A percentile compares a stretch with the other conserved stretches of the same genome.
These are phyloP conservation scores for Ceriops decandra DNA, from an alignment of 345 rosid species.

Conservation along the genomic window DNA sequence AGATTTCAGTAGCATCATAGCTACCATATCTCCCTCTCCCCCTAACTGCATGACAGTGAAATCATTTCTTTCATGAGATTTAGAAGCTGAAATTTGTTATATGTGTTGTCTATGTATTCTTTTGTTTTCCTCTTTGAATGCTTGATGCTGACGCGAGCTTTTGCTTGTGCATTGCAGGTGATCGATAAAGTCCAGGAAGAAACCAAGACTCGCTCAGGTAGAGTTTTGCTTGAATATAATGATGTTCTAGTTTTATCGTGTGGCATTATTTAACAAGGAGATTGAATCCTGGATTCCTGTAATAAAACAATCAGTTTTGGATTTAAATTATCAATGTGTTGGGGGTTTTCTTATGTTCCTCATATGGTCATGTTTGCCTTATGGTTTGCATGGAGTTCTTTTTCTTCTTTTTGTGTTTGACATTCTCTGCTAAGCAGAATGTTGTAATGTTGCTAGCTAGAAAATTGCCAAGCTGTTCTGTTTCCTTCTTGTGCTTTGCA, in stretches of 20 bases:
- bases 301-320: neutral
- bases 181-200: slow-evolving; percentile 88
- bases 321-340: neutral
- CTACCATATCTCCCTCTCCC: neutral
- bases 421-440: neutral
- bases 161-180: slow-evolving; percentile 47
- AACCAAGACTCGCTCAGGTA: slow-evolving; percentile 67
- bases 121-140: neutral
- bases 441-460: neutral
- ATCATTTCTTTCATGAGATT: neutral
- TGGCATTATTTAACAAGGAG: neutral
- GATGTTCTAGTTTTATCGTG: neutral
- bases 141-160: slow-evolving; percentile 2
- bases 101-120: neutral
- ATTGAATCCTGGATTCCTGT: neutral
- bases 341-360: neutral
- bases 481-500: neutral
- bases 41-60: neutral
- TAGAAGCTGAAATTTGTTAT: neutral
- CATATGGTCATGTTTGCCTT: too few relatives aligned
- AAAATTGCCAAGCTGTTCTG: neutral
- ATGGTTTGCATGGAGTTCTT: neutral
- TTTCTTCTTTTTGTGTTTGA: neutral
- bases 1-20: neutral
- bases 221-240: neutral